Percentiles rank a stretch among this genome's conserved stretches.
Conservation (phyloP, 2,329 filamentous ascomycete genomes). For the Neonectria punicea region DNA sequence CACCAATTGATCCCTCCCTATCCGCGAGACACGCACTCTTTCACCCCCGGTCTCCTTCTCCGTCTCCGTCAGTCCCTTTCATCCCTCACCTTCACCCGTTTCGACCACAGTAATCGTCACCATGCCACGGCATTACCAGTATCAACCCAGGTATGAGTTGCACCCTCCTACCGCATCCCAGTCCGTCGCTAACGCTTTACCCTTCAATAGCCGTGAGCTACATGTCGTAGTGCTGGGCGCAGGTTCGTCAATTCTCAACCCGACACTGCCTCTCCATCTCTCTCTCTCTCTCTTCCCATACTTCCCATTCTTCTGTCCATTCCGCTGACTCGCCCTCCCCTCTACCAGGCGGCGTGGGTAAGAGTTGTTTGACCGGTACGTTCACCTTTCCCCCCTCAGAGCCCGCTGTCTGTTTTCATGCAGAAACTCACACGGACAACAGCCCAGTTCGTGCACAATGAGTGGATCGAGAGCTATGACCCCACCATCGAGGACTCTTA, state of each 20-base stretch:
- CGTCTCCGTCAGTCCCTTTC: constrained; percentile 16
- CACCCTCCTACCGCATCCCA: not conserved
- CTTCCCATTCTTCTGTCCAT: constrained; percentile 21
- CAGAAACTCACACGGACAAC: constrained; percentile 35
- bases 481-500: constrained; percentile 84
- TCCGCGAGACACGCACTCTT: constrained; percentile 24
- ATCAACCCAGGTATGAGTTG: constrained; percentile 41
- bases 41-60: constrained; percentile 5
- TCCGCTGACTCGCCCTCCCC: constrained; percentile 46
- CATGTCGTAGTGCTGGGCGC: constrained; percentile 85
- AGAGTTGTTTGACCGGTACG: constrained; percentile 90
- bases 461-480: constrained; percentile 91
- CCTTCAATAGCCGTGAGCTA: constrained; percentile 72
- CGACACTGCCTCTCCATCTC: not conserved
- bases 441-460: constrained; percentile 94
- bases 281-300: not conserved
- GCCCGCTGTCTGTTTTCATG: constrained; percentile 28
- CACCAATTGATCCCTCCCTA: constrained; percentile 19
- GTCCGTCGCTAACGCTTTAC: constrained; percentile 31
- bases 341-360: constrained; percentile 81
- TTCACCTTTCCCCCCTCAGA: constrained; percentile 27
- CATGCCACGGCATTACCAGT: constrained; percentile 45
- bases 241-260: constrained; percentile 61
- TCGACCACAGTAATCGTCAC: constrained; percentile 24
- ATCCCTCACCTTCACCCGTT: constrained; percentile 11